Evolutionary conservation across 257 asterid genomes (phyloP).

Genomic region (Scutellaria minor): DNA sequence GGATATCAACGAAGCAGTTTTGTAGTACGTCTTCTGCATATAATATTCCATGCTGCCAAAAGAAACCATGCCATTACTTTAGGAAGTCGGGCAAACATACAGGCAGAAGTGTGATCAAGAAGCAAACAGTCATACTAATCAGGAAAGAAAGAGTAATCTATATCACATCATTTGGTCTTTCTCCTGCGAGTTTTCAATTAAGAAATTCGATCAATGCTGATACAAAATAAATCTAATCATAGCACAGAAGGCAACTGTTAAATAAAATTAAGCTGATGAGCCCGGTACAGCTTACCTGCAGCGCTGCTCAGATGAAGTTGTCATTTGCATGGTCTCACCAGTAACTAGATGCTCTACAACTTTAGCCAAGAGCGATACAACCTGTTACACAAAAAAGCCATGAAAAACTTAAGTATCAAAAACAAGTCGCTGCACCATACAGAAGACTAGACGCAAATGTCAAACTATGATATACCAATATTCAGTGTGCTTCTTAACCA

Average conservation of each 20-base stretch:
- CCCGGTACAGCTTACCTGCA: constrained; percentile 62
- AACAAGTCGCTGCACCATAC: constrained; percentile 2
- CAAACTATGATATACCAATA: background rate
- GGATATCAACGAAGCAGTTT: constrained; percentile 94
- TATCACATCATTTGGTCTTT: background rate
- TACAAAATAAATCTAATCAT: background rate
- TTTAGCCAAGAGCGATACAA: constrained; percentile 84
- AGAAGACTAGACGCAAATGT: background rate
- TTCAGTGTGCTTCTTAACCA: constrained; percentile 1
- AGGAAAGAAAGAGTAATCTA: background rate
- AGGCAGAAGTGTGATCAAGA: background rate
- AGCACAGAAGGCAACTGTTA: background rate
- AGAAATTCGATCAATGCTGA: constrained; percentile 14
- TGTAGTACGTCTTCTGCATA: constrained; percentile 95
- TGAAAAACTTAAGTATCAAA: background rate
- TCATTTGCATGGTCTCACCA: constrained; percentile 99
- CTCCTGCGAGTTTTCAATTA: background rate
- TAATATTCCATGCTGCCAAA: constrained; percentile 94
- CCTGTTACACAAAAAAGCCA: constrained; percentile 49
- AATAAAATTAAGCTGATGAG: background rate
- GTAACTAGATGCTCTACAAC: constrained; percentile 96
- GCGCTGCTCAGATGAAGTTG: constrained; percentile 82
- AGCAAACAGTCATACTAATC: background rate
- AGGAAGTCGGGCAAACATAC: constrained; percentile 10
- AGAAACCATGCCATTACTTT: constrained; percentile 22